A percentile compares a stretch with the other conserved stretches of the same genome.
phyloP scores from a whole-genome alignment of 306 rosid genomes.

The Macrotyloma uniflorum region DNA sequence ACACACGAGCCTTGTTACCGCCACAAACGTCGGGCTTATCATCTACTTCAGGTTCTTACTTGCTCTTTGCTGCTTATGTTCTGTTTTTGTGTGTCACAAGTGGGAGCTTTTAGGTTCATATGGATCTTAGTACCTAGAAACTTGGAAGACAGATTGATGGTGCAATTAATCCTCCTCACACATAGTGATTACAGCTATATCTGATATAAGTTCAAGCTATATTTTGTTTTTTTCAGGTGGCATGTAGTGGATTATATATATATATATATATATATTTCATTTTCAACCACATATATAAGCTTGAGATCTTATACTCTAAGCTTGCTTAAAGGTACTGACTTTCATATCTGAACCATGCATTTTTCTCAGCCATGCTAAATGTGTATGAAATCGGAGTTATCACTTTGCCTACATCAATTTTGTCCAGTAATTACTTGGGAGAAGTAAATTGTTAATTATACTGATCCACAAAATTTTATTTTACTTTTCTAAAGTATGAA shows the following conservation, averaged over 20 bases:
- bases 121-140: conserved; percentile 21
- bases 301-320: not conserved
- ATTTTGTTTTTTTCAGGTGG: not conserved
- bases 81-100: not conserved
- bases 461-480: too few relatives aligned
- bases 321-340: not conserved
- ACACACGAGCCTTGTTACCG: conserved; percentile 68
- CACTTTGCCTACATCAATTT: too few relatives aligned
- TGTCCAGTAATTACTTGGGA: not conserved
- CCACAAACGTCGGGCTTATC: conserved; percentile 65
- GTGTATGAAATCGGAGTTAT: not conserved
- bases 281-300: conserved; percentile 28
- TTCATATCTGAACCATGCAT: not conserved
- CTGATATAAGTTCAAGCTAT: conserved; percentile 4
- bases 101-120: not conserved
- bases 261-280: conserved; percentile 14
- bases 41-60: conserved; percentile 48
- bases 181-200: not conserved
- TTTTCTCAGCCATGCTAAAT: not conserved
- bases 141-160: not conserved
- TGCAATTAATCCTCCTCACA: conserved; percentile 1
- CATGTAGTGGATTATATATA: conserved; percentile 2
- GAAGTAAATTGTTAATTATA: too few relatives aligned
- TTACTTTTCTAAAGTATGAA: not conserved
- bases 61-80: not conserved